These are phyloP conservation scores for Colletotrichum theobromicola DNA, from an alignment of 2,329 filamentous ascomycete genomes.

Conservation along the genomic window DNA sequence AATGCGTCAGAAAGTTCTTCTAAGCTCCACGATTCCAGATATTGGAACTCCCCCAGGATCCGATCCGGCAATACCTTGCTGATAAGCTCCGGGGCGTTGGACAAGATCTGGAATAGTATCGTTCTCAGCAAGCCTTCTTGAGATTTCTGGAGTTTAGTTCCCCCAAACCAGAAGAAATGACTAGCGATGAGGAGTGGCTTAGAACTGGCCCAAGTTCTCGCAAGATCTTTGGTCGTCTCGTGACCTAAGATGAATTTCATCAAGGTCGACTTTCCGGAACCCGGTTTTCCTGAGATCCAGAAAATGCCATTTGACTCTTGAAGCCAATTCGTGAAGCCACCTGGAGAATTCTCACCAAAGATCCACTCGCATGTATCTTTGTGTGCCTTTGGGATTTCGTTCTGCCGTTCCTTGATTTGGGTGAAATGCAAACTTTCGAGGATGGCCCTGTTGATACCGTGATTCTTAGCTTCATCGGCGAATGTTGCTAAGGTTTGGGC, in stretches of 20 bases:
- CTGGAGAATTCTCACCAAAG: conserved; percentile 26
- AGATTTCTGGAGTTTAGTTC: conserved; percentile 42
- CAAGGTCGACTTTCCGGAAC: conserved; percentile 51
- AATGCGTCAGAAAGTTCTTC: conserved; percentile 29
- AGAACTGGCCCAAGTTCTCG: conserved; percentile 36
- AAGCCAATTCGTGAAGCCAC: conserved; percentile 31
- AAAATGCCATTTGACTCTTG: conserved; percentile 29
- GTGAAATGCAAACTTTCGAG: not conserved
- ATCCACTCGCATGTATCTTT: conserved; percentile 41
- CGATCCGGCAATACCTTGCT: not conserved
- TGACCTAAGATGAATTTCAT: conserved; percentile 42
- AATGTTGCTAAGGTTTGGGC: not conserved
- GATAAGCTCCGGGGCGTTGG: not conserved
- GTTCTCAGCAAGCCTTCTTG: conserved; percentile 41
- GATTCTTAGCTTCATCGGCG: not conserved
- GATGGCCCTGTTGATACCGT: not conserved
- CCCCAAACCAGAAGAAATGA: conserved; percentile 48
- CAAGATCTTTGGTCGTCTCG: conserved; percentile 18
- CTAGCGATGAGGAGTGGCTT: conserved; percentile 32
- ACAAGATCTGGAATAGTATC: conserved; percentile 12
- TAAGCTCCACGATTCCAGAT: conserved; percentile 27
- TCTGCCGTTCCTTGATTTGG: not conserved
- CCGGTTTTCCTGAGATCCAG: conserved; percentile 47
- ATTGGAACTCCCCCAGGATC: not conserved
- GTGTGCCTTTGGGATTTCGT: conserved; percentile 38